Conservation (phyloP, 2,329 filamentous ascomycete genomes). For the Lasiodiplodia hormozganensis region DNA sequence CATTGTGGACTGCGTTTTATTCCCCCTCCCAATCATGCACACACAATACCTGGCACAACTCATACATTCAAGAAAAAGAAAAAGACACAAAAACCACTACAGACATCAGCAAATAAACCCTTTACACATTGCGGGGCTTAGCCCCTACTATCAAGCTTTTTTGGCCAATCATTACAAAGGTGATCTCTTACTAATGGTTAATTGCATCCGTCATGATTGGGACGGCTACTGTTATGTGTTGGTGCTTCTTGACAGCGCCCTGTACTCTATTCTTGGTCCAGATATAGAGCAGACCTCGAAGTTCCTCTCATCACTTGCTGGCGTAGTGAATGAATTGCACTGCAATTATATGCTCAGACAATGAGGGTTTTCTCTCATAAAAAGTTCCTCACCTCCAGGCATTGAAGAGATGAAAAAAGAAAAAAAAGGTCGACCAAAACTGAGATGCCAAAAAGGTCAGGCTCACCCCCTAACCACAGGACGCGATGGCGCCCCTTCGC, state of each 20-base stretch:
- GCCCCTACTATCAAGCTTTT: not conserved
- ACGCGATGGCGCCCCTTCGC: too few species aligned
- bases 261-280: too few species aligned
- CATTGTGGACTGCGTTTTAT: not conserved
- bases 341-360: too few species aligned
- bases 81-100: conserved; percentile 10
- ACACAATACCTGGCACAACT: conserved; percentile 6
- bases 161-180: not conserved
- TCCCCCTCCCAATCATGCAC: not conserved
- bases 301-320: too few species aligned
- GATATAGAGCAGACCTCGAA: too few species aligned
- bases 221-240: not conserved
- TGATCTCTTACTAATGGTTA: not conserved
- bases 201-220: not conserved
- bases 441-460: too few species aligned
- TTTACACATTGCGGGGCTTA: conserved; percentile 1
- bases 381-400: too few species aligned
- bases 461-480: too few species aligned
- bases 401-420: too few species aligned
- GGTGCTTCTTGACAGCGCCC: not conserved
- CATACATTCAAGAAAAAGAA: not conserved
- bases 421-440: too few species aligned
- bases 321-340: too few species aligned
- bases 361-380: too few species aligned
- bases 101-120: conserved; percentile 2